phyloP scores from a whole-genome alignment of 2,329 filamentous ascomycete species.

The Penicillium sp. region DNA sequence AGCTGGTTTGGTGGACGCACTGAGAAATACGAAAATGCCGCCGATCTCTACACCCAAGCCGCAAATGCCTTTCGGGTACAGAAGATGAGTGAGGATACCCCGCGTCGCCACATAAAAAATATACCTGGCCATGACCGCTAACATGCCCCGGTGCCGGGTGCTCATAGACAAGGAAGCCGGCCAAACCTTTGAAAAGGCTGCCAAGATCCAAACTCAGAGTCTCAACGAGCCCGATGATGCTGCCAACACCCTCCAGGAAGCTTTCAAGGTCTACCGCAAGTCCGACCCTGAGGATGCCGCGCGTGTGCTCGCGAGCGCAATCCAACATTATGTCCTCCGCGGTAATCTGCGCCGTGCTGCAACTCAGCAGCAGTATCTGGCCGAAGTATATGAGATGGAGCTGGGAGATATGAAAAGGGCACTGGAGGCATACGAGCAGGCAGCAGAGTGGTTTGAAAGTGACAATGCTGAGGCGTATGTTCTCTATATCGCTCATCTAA shows the following conservation, averaged over 20 bases:
- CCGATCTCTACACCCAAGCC: constrained; percentile 79
- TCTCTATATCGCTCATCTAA: not conserved
- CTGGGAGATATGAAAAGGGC: constrained; percentile 72
- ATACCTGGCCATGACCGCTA: no score
- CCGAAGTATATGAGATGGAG: constrained; percentile 77
- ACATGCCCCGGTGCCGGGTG: no score
- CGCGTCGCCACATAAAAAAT: constrained; percentile 8
- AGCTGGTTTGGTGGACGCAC: constrained; percentile 79
- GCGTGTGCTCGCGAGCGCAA: constrained; percentile 69
- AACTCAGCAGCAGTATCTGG: constrained; percentile 81
- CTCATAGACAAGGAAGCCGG: constrained; percentile 72
- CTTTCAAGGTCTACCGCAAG: constrained; percentile 91
- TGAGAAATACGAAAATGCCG: constrained; percentile 86
- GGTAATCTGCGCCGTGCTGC: constrained; percentile 89
- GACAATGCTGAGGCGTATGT: constrained; percentile 73
- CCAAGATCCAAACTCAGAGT: constrained; percentile 69
- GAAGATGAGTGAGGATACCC: constrained; percentile 60
- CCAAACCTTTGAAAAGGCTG: constrained; percentile 77
- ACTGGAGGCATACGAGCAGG: constrained; percentile 74
- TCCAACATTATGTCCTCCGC: constrained; percentile 79
- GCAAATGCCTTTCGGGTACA: constrained; percentile 89
- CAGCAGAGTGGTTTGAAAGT: constrained; percentile 81
- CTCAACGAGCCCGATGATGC: constrained; percentile 90
- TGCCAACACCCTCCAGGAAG: constrained; percentile 79
- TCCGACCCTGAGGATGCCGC: constrained; percentile 77